Evolutionary conservation across 2,329 filamentous ascomycete species (phyloP).

Genomic region (Aspergillus hortae): DNA sequence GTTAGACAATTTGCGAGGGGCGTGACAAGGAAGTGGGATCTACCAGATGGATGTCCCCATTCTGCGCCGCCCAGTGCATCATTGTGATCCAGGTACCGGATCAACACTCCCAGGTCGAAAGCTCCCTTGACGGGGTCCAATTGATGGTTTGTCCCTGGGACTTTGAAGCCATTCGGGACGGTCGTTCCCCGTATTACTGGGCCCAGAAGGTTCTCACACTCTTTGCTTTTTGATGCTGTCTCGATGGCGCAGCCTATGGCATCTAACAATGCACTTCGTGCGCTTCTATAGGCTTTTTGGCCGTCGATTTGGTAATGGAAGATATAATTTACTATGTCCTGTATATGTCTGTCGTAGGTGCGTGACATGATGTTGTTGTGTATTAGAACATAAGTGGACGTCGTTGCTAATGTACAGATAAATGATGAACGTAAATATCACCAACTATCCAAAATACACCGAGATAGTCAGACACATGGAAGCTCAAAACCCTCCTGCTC

Average conservation of each 20-base stretch:
- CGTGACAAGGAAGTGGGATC: too few species aligned
- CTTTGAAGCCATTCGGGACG: constrained; percentile 30
- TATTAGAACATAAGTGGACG: too few species aligned
- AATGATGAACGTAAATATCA: not conserved
- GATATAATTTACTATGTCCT: constrained; percentile 20
- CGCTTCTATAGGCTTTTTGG: constrained; percentile 16
- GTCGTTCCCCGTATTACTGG: constrained; percentile 13
- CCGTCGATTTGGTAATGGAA: constrained; percentile 16
- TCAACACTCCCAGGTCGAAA: constrained; percentile 37
- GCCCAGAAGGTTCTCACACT: constrained; percentile 16
- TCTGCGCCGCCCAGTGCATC: constrained; percentile 40
- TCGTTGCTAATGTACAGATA: too few species aligned
- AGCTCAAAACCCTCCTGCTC: constrained; percentile 52
- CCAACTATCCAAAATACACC: not conserved
- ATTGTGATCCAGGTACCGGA: constrained; percentile 43
- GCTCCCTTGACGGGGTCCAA: constrained; percentile 39
- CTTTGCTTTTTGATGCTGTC: constrained; percentile 17
- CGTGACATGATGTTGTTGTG: not conserved
- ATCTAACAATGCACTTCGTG: constrained; percentile 22
- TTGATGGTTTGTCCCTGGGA: constrained; percentile 37
- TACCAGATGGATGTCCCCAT: constrained; percentile 43
- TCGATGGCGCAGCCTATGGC: constrained; percentile 25
- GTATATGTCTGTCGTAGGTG: constrained; percentile 34
- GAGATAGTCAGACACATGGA: not conserved
- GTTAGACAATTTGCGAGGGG: not conserved